Conservation (phyloP, 495 filamentous ascomycete species). For the Cudoniella acicularis region DNA sequence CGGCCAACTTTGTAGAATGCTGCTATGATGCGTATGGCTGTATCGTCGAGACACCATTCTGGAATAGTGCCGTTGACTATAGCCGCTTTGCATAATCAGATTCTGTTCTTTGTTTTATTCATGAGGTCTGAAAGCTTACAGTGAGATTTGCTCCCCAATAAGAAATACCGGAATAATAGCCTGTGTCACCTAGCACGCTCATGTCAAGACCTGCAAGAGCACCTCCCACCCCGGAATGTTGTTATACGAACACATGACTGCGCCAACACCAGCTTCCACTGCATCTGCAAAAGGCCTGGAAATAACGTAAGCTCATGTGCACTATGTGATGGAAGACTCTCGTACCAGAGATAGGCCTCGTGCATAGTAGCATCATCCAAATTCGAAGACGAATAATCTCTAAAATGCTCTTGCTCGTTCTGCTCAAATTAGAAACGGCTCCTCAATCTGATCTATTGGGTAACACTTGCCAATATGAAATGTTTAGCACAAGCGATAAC, state of each 20-base stretch:
- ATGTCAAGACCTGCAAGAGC: background rate
- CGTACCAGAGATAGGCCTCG: constrained; percentile 85
- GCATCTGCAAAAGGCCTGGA: constrained; percentile 62
- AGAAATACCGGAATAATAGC: background rate
- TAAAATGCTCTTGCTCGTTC: background rate
- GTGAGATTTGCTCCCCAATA: background rate
- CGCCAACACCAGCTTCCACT: constrained; percentile 69
- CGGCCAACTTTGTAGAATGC: background rate
- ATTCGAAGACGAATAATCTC: constrained; percentile 47
- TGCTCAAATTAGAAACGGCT: too few relatives aligned
- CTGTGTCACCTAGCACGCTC: background rate
- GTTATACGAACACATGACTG: constrained; percentile 91
- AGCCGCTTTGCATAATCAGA: too few relatives aligned
- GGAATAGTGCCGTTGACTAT: background rate
- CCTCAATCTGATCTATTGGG: too few relatives aligned
- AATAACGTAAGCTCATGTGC: too few relatives aligned
- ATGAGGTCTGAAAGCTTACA: too few relatives aligned
- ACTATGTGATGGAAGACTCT: too few relatives aligned
- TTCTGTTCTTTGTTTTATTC: too few relatives aligned
- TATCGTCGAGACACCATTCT: background rate
- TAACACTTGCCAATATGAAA: too few relatives aligned
- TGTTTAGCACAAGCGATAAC: constrained; percentile 71
- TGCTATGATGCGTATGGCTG: background rate
- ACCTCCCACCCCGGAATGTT: background rate
- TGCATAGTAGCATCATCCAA: constrained; percentile 90